A percentile compares a stretch with the other conserved stretches of the same genome.
Evolutionary conservation across 352 stramenopile genomes (phyloP).

Genomic region (Sclerospora graminicola): DNA sequence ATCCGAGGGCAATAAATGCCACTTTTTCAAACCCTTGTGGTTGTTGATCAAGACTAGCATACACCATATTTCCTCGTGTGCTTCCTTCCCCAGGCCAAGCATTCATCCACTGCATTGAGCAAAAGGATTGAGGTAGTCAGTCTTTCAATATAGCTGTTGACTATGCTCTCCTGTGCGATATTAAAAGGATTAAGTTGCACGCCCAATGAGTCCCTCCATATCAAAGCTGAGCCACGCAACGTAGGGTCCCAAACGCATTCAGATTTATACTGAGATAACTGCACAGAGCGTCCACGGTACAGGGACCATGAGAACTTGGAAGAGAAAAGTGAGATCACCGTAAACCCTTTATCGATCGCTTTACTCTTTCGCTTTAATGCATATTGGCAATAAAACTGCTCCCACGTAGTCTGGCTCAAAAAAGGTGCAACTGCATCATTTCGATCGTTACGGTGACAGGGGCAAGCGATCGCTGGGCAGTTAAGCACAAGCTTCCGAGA

Average conservation of each 20-base stretch:
- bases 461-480: constrained; percentile 24
- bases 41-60: constrained; percentile 19
- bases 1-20: too few relatives aligned
- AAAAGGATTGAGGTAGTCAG: constrained; percentile 14
- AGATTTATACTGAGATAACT: constrained; percentile 4
- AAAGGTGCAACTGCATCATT: constrained; percentile 7
- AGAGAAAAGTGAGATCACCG: not conserved
- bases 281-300: constrained; percentile 7
- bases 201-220: constrained; percentile 19
- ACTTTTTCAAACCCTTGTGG: too few relatives aligned
- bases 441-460: not conserved
- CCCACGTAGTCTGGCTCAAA: too few relatives aligned
- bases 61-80: constrained; percentile 11
- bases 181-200: constrained; percentile 29
- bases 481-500: constrained; percentile 24
- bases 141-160: constrained; percentile 24
- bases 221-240: constrained; percentile 8
- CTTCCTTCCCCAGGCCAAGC: constrained; percentile 16
- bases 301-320: constrained; percentile 5
- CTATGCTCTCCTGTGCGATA: constrained; percentile 9
- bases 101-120: constrained; percentile 32
- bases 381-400: too few relatives aligned
- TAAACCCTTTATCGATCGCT: too few relatives aligned
- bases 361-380: too few relatives aligned
- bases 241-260: constrained; percentile 36